A percentile compares a stretch with the other conserved stretches of the same genome.
phyloP scores from a whole-genome alignment of 2,329 filamentous ascomycete genomes.

The Ceratocystis ficicola region DNA sequence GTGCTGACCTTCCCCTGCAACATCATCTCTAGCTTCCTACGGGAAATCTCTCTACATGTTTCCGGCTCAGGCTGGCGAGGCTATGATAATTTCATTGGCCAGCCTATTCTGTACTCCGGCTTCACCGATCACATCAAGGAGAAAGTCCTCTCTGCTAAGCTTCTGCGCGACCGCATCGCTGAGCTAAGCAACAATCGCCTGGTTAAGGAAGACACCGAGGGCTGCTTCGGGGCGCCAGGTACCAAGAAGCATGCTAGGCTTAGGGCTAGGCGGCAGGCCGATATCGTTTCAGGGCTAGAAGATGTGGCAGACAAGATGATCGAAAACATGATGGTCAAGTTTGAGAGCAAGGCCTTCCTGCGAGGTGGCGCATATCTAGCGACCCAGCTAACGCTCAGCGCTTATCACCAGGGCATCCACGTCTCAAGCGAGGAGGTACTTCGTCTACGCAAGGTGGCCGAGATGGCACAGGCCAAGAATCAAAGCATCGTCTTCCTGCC shows the following conservation, averaged over 20 bases:
- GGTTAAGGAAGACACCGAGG: slow-evolving; percentile 49
- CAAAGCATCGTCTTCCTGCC: slow-evolving; percentile 94
- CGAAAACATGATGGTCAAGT: slow-evolving; percentile 97
- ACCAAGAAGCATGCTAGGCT: slow-evolving; percentile 11
- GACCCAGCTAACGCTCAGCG: slow-evolving; percentile 78
- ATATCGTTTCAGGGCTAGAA: slow-evolving; percentile 48
- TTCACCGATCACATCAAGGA: slow-evolving; percentile 85
- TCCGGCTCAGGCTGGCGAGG: slow-evolving; percentile 90
- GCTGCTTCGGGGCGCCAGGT: slow-evolving; percentile 39
- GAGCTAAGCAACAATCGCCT: slow-evolving; percentile 74
- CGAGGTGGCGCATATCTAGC: slow-evolving; percentile 78
- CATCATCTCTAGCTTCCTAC: slow-evolving; percentile 56
- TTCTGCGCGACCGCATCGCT: slow-evolving; percentile 61
- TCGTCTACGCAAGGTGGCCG: slow-evolving; percentile 66
- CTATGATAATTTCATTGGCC: slow-evolving; percentile 81
- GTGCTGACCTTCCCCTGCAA: not conserved
- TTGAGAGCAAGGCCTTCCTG: slow-evolving; percentile 90
- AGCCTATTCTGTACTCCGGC: slow-evolving; percentile 84
- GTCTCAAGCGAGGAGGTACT: slow-evolving; percentile 90
- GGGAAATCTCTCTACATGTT: slow-evolving; percentile 85
- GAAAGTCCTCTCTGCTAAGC: slow-evolving; percentile 59
- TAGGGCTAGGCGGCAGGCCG: slow-evolving; percentile 16
- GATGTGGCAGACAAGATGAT: slow-evolving; percentile 79
- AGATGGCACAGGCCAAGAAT: slow-evolving; percentile 70
- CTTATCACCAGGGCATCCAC: slow-evolving; percentile 95